Base-by-base conservation (phyloP, 169 alveolate species). In the Amoebophrya sp. region DNA sequence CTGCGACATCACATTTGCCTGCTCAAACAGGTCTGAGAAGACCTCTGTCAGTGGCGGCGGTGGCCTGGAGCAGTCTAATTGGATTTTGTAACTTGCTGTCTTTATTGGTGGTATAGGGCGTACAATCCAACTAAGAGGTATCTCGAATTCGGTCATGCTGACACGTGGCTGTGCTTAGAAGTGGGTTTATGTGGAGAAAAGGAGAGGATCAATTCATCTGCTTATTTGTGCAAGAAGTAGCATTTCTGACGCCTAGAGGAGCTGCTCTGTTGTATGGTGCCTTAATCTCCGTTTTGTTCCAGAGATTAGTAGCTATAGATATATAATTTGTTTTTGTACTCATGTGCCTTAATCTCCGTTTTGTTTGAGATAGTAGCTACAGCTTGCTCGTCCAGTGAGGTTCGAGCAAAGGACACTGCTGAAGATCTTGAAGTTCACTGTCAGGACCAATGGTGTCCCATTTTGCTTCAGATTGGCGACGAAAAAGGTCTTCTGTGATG, bases 41-140 rank as follows among this genome's bases (percentile, higher is more conserved):
- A 65, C 83, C 33, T 65, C 83, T 29, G 12, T 65, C 36, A 65
- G 26, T 18, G 83, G 83, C 83, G 83, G 83, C 83, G 83, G 83
- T 26, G 83, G 18, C n/a, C 83, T 1, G 36, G 83, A 65, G 83
- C 83, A 65, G 83, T 65, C 83, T 0, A 65, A 26, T 26, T 65
- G 83, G n/a, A 65, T 65, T 65, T 65, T 65, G 83, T 65, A 65
- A 26, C 38, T 26, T 26, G 83, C 83, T 6, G 83, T 65, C 33
- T 65, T 65, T 1, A 65, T 65, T 18, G 83, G 83, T 26, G 83
- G 83, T 6, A 65, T 65, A 36, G 83, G 83, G 10, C 26, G 2
- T 6, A 65, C 83, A 29, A 65, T 36, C 83, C 83, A 65, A 29
- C 38, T 26, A 10, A 65, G 83, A 6, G 83, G 83, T 65, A 65